Evolutionary conservation across 75 land plant species (phyloP), one percentile per base, ranked within the genome.

Genomic region (Ceratopteris richardii): DNA sequence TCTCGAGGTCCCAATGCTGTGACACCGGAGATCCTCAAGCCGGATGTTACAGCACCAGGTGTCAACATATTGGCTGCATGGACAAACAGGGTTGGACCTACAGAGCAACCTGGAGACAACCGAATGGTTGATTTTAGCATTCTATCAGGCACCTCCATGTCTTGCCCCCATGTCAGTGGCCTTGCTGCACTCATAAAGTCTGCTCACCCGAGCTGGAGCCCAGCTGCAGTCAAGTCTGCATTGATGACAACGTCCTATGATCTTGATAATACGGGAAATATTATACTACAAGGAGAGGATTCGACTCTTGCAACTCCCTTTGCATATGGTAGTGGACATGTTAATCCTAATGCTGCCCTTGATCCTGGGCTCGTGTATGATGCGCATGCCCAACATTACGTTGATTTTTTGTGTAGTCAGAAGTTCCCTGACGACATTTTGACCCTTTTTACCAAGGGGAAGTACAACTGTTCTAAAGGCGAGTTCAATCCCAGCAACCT

Each of bases 401-500:
- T 33, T 3, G 37, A 33, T 33, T 33, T 33, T 9, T 33, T 33
- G 3, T 33, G 37, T 9, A 33, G 37, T 9, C 37, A 4, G 37
- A 9, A 9, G 7, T 33, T 4, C 37, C 3, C 37, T 4, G 37
- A 33, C 37, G 9, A 33, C 9, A 33, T 33, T 3, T 33, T 33
- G 9, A 33, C 7, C 37, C 7, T 33, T 9, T 24, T 85, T 1
- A 54, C 79, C 2, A 71, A 56, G 50, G 58, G 53, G 31, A 4
- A 46, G 14, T 46, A 46, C 24, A 26, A 18, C 28, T 22, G 54
- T 23, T 52, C 24, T 21, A 17, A 46, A 17, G 48, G 48, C 5
- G 54, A 4, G 18, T 23, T 33, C 62, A 62, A 30, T 51, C 73
- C 87, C 9, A 75, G 66, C 51, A 77, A 85, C 51, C 70, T 92